Conservation (phyloP, 179 eudicot species). For the Silene vulgaris region DNA sequence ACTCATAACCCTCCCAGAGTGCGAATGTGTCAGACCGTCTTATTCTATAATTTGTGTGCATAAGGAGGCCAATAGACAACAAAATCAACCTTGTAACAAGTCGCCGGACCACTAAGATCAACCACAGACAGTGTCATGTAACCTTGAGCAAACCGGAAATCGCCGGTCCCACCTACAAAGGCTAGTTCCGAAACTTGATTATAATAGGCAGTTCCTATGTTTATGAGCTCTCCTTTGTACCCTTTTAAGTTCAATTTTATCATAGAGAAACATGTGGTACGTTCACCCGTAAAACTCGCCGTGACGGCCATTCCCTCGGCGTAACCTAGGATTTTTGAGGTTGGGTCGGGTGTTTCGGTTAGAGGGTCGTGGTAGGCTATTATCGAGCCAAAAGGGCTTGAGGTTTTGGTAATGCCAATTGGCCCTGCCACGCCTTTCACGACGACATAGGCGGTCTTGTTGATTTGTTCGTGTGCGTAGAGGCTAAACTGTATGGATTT, state of each 20-base stretch:
- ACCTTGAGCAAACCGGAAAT: constrained; percentile 45
- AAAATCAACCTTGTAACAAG: constrained; percentile 21
- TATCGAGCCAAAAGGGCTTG: background rate
- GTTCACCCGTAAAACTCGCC: too few relatives aligned
- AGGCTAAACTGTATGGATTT: constrained; percentile 12
- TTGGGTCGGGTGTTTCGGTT: constrained; percentile 17
- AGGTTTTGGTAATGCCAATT: background rate
- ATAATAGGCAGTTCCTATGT: constrained; percentile 33
- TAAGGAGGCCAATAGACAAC: constrained; percentile 22
- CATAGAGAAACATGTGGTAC: constrained; percentile 27
- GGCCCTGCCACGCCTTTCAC: constrained; percentile 22
- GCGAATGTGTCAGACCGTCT: too few relatives aligned
- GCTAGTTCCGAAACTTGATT: constrained; percentile 36
- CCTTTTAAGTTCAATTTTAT: constrained; percentile 19
- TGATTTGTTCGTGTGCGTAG: constrained; percentile 16
- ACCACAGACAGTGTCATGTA: constrained; percentile 36
- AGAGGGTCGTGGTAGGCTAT: constrained; percentile 10
- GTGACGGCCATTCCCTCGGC: constrained; percentile 28
- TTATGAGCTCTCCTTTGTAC: constrained; percentile 34
- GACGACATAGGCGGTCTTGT: constrained; percentile 19
- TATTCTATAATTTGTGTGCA: background rate
- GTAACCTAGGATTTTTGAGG: constrained; percentile 27
- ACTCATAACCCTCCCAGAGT: too few relatives aligned
- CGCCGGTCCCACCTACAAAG: constrained; percentile 42
- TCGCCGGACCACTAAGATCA: constrained; percentile 24